Base-by-base conservation (phyloP, 306 rosid genomes). In the Medicago ruthenica region DNA sequence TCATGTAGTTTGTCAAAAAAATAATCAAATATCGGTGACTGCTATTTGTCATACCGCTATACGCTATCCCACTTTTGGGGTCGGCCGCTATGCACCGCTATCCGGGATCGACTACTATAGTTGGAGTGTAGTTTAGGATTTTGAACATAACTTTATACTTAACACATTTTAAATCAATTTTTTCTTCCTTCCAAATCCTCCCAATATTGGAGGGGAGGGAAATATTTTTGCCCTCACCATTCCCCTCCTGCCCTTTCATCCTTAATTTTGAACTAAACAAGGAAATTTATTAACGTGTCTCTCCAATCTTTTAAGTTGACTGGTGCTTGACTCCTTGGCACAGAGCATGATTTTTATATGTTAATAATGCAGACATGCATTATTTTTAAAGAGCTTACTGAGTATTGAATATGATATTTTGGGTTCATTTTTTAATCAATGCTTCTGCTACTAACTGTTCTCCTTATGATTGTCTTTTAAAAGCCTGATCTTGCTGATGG, bases 401-500 rank as follows among this genome's bases (percentile, higher is more conserved):
- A 36, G 70, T 60, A 17, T 59, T 71, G 57, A 57, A 18, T 76
- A 69, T 81, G 59, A 15, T 63, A 57, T 71, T 58, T 15, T 57
- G 75, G 42, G 41, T 72, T 54, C 20, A 0, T 15, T n/a, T 47
- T 62, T 69, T 24, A 51, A 53, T 61, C 36, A 20, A 61, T 68
- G 78, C 75, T 45, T 55, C 59, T 14, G 13, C 24, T 44, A 50
- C 75, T 78, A 64, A 64, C 24, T 68, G 6, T 63, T 79, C 41
- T 16, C 31, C 34, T 22, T 39, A 62, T 79, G 83, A 70, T 34
- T 82, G 69, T 80, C 70, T 85, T 85, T 47, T 85, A 44, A 70
- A 81, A 93, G 98, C 98, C 98, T 61, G 89, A 83, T 82, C 94
- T 93, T 27, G 81, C 89, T 71, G 96, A 90, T 67, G 90, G 92